Percentiles rank a stretch among this genome's conserved stretches.
phyloP scores from a whole-genome alignment of 2,329 filamentous ascomycete genomes.

The Alternaria solani region DNA sequence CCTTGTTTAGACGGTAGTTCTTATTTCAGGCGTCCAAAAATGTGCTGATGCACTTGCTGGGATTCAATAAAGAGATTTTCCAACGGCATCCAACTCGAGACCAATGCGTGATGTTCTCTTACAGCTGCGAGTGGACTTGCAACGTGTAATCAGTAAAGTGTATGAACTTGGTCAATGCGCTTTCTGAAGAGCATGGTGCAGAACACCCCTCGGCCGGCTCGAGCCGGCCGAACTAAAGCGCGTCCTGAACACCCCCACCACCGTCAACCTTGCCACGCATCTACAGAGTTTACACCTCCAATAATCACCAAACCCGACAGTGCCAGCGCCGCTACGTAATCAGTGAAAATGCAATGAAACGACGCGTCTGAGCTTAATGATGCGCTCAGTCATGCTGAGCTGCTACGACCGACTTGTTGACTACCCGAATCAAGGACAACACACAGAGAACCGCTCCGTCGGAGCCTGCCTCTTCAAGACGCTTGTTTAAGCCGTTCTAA shows the following conservation, averaged over 20 bases:
- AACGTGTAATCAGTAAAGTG: background rate
- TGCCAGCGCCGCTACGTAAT: background rate
- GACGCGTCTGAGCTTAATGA: background rate
- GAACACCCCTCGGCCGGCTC: background rate
- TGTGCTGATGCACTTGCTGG: background rate
- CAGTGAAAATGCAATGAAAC: background rate
- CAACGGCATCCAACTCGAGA: background rate
- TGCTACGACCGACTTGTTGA: background rate
- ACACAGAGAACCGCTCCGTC: background rate
- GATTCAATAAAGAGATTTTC: background rate
- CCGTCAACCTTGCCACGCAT: background rate
- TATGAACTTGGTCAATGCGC: background rate
- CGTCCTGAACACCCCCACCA: background rate
- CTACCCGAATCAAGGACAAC: background rate
- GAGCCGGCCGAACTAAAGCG: background rate
- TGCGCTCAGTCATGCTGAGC: background rate
- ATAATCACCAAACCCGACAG: background rate
- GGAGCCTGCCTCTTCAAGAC: background rate
- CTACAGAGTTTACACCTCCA: background rate
- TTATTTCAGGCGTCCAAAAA: background rate
- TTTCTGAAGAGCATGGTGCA: background rate
- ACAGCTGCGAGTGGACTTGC: background rate
- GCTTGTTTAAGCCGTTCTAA: background rate
- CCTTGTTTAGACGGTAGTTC: background rate
- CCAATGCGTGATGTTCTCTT: background rate